A percentile compares a stretch with the other conserved stretches of the same genome.
Conservation (phyloP, 441 rosid genomes). For the Aleurites moluccanus region DNA sequence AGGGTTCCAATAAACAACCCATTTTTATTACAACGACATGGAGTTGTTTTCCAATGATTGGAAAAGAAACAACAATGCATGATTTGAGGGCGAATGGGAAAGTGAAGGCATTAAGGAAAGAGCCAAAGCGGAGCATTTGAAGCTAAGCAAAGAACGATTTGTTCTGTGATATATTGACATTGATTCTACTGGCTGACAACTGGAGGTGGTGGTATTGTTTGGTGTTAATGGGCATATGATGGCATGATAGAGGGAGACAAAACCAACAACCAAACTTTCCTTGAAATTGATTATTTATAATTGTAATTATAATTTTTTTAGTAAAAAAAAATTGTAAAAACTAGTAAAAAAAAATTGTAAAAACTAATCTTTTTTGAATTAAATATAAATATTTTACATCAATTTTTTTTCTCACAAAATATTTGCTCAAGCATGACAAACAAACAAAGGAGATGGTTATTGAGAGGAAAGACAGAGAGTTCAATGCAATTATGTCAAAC, state of each 20-base stretch:
- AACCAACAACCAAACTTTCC: too few relatives aligned
- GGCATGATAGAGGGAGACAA: too few relatives aligned
- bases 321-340: too few relatives aligned
- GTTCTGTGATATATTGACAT: conserved; percentile 13
- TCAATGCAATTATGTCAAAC: conserved; percentile 43
- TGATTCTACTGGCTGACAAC: neutral
- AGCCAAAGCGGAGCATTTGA: conserved; percentile 70
- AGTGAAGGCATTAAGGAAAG: conserved; percentile 65
- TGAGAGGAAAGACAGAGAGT: conserved; percentile 62
- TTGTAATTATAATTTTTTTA: too few relatives aligned
- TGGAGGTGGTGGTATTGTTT: neutral
- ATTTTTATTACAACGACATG: conserved; percentile 58
- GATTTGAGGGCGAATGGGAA: conserved; percentile 88
- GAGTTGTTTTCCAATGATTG: conserved; percentile 57
- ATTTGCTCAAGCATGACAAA: too few relatives aligned
- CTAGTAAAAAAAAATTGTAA: too few relatives aligned
- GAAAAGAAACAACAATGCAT: conserved; percentile 63
- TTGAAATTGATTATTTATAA: too few relatives aligned
- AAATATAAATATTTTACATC: too few relatives aligned
- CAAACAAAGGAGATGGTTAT: too few relatives aligned
- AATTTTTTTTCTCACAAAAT: too few relatives aligned
- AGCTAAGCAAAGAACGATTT: conserved; percentile 40
- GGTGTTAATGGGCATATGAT: too few relatives aligned
- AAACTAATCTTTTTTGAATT: too few relatives aligned
- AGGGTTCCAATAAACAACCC: conserved; percentile 72